Evolutionary conservation across 2,329 filamentous ascomycete species (phyloP).

Genomic region (Trichoderma asperellum): DNA sequence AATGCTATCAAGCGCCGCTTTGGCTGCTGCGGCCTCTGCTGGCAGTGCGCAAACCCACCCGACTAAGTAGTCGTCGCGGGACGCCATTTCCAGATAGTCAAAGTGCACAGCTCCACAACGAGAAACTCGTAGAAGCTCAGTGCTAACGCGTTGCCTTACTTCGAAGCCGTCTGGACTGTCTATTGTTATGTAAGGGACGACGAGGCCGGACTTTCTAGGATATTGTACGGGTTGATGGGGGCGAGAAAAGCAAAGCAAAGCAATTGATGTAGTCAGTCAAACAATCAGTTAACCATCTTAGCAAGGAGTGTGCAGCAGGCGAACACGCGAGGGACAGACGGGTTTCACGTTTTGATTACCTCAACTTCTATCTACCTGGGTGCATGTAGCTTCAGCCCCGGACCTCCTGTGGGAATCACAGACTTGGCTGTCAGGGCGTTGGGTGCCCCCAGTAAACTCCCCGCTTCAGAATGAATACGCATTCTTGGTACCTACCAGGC

Average conservation of each 20-base stretch:
- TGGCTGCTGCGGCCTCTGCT: constrained; percentile 17
- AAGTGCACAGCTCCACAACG: neutral
- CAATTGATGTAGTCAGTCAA: neutral
- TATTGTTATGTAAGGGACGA: constrained; percentile 1
- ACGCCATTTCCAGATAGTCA: constrained; percentile 5
- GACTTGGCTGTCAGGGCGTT: neutral
- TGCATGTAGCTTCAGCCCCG: neutral
- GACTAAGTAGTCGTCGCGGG: constrained; percentile 10
- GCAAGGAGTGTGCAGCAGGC: neutral
- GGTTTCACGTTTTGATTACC: neutral
- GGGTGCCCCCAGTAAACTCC: neutral
- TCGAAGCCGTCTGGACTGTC: neutral
- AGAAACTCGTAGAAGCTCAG: neutral
- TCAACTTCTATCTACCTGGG: neutral
- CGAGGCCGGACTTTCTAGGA: neutral
- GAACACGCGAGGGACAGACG: neutral
- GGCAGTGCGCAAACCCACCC: constrained; percentile 20
- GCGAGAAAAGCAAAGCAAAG: neutral
- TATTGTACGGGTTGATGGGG: constrained; percentile 3
- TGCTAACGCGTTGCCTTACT: neutral
- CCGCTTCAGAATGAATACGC: neutral
- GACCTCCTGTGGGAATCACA: neutral
- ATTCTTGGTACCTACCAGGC: neutral
- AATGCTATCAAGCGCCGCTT: constrained; percentile 9
- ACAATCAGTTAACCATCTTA: neutral